Evolutionary conservation across 345 rosid species (phyloP).

Genomic region (Hibiscus syriacus): DNA sequence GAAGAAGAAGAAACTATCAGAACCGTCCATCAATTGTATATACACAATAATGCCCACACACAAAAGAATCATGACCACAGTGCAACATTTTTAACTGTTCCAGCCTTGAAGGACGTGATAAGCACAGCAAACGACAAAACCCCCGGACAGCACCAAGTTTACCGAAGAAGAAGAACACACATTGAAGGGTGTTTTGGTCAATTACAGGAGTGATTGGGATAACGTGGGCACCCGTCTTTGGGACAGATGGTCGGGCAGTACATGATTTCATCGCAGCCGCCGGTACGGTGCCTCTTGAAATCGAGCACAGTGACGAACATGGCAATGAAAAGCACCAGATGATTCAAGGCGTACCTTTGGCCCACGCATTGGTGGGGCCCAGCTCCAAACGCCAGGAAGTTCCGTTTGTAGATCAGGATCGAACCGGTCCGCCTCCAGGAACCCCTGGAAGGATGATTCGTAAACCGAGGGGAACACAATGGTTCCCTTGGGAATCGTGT

Average conservation of each 20-base stretch:
- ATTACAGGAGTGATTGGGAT: slow-evolving; percentile 23
- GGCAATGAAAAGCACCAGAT: slow-evolving; percentile 67
- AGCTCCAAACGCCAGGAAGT: slow-evolving; percentile 71
- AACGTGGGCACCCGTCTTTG: slow-evolving; percentile 48
- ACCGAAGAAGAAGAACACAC: neutral
- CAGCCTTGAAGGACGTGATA: neutral
- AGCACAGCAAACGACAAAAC: neutral
- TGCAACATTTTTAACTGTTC: neutral
- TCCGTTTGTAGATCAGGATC: slow-evolving; percentile 63
- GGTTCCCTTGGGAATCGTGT: slow-evolving; percentile 71
- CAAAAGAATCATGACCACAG: neutral
- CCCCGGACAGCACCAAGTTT: neutral
- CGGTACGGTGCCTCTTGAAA: slow-evolving; percentile 44
- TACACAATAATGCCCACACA: no score
- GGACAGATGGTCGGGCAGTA: slow-evolving; percentile 82
- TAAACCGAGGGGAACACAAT: slow-evolving; percentile 74
- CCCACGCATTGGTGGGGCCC: slow-evolving; percentile 98
- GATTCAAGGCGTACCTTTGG: slow-evolving; percentile 77
- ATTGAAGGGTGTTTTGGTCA: slow-evolving; percentile 17
- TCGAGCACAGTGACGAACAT: slow-evolving; percentile 53
- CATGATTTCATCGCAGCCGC: slow-evolving; percentile 68
- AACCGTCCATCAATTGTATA: no score
- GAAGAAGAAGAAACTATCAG: no score
- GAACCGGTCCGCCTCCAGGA: slow-evolving; percentile 56
- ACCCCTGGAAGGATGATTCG: slow-evolving; percentile 82